Conservation (phyloP, 768 basidiomycete species). For the Boletus sp. region DNA sequence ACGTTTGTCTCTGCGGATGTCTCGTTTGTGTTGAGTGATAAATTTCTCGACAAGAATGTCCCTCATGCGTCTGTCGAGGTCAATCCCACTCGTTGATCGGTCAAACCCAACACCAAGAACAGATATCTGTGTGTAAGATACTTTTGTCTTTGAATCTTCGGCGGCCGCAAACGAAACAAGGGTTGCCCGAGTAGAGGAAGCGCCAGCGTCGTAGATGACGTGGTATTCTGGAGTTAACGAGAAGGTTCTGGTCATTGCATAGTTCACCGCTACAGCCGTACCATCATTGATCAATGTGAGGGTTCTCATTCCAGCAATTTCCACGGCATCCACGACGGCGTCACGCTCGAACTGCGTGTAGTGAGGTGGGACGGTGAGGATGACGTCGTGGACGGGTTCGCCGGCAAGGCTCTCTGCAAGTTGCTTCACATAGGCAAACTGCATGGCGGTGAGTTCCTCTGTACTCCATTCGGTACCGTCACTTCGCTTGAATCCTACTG, state of each 20-base stretch:
- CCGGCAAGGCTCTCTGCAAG: conserved; percentile 75
- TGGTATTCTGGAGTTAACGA: conserved; percentile 70
- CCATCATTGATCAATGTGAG: conserved; percentile 91
- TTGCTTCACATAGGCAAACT: conserved; percentile 84
- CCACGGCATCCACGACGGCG: conserved; percentile 87
- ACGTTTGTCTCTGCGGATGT: conserved; percentile 68
- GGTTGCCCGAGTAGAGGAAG: conserved; percentile 75
- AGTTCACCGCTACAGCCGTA: conserved; percentile 93
- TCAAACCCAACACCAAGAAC: conserved; percentile 85
- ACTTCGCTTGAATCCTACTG: conserved; percentile 56
- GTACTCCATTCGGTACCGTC: conserved; percentile 71
- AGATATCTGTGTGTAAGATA: conserved; percentile 63
- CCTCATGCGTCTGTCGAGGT: conserved; percentile 78
- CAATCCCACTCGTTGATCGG: conserved; percentile 70
- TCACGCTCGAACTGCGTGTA: conserved; percentile 90
- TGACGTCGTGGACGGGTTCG: conserved; percentile 78
- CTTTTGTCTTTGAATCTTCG: conserved; percentile 47
- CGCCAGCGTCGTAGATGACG: conserved; percentile 92
- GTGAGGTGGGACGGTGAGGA: conserved; percentile 88
- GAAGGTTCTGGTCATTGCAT: conserved; percentile 94
- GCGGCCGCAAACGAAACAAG: conserved; percentile 60
- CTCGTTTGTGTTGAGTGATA: conserved; percentile 63
- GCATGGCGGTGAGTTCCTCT: conserved; percentile 93
- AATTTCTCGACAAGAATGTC: conserved; percentile 78
- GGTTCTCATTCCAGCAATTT: conserved; percentile 82